phyloP scores from a whole-genome alignment of 2,329 filamentous ascomycete genomes.

The Nigrospora oryzae region DNA sequence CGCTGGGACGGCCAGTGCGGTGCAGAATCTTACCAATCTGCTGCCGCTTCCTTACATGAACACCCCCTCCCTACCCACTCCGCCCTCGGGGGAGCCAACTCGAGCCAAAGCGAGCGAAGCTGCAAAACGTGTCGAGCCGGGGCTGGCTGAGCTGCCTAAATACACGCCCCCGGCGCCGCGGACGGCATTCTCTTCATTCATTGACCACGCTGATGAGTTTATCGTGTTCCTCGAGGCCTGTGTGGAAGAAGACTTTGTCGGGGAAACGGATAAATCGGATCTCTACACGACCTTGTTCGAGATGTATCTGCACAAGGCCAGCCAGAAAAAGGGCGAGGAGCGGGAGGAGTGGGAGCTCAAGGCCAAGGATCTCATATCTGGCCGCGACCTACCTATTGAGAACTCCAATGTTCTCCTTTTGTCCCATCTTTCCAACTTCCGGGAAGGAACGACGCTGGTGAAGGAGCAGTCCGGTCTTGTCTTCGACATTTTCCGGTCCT shows the following conservation, averaged over 20 bases:
- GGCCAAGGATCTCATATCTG: constrained; percentile 81
- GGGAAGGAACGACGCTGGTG: constrained; percentile 83
- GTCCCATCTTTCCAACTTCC: constrained; percentile 85
- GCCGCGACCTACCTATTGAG: constrained; percentile 75
- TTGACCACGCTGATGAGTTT: constrained; percentile 88
- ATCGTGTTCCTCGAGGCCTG: constrained; percentile 89
- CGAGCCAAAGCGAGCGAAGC: constrained; percentile 45
- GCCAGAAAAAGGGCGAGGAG: constrained; percentile 57
- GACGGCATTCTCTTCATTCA: constrained; percentile 91
- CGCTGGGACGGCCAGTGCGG: constrained; percentile 60
- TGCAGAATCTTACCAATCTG: constrained; percentile 78
- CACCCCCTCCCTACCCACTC: constrained; percentile 45
- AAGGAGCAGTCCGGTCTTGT: constrained; percentile 87
- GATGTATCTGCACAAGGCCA: constrained; percentile 91
- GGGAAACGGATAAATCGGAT: constrained; percentile 69
- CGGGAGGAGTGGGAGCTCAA: constrained; percentile 81
- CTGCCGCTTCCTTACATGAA: constrained; percentile 83
- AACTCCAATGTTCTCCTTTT: constrained; percentile 90
- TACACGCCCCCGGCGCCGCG: constrained; percentile 79
- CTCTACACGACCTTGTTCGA: constrained; percentile 94
- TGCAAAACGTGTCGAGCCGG: constrained; percentile 39
- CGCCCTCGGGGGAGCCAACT: constrained; percentile 39
- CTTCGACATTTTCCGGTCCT: constrained; percentile 95
- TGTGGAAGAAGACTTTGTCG: constrained; percentile 62
- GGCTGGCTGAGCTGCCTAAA: constrained; percentile 36